Base-by-base conservation (phyloP, 495 filamentous ascomycete genomes). In the Tuber calosporum region DNA sequence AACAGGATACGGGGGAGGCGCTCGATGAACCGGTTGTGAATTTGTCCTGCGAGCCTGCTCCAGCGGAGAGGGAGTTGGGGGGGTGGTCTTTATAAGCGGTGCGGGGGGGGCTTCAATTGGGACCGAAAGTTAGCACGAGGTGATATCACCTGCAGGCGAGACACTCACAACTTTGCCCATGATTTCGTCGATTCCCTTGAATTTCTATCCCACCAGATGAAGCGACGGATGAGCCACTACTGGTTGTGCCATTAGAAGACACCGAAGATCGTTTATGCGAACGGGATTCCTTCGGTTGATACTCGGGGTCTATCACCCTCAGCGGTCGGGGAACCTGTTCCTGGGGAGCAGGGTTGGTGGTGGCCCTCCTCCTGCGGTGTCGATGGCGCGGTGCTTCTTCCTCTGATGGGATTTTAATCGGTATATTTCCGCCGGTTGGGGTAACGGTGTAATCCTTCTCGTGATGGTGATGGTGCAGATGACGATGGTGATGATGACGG, bases 31-130 rank as follows among this genome's bases (percentile, higher is more conserved):
- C 6, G 68, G 77, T 30, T 74, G 66, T 7, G 74, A 74, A 43
- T 74, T 72, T 37, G 77, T 39, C 19, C 72, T 74, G 34, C 78
- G 78, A 66, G 77, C 78, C 39, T 77, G 78, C 26, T 80, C 78
- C 37, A 80, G 67, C 4, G 78, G 78, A 20, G 78, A 80, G 8
- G 78, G 78, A 0, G 78, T 80, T 13, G 78, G 77, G 1, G 78
- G 78, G 0, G 78, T 80, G 1, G 77, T 71, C 6, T 69, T 79
- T 53, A 80, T 80, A 26, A 80, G 30, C 13, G 77, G 78, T 20
- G 74, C 79, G 45, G 53, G 79, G 17, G 77, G 53, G 19, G 43
- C 72, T 80, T 34, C 9, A 15, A 62, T 62, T 17, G 30, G 53
- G 15, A 11, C 3, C 5, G 7, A 62, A 34, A 34, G 53, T 62